A percentile compares a stretch with the other conserved stretches of the same genome.
These are phyloP conservation scores for Diaporthe sp. DNA, from an alignment of 2,329 filamentous ascomycete species.

Conservation along the genomic window DNA sequence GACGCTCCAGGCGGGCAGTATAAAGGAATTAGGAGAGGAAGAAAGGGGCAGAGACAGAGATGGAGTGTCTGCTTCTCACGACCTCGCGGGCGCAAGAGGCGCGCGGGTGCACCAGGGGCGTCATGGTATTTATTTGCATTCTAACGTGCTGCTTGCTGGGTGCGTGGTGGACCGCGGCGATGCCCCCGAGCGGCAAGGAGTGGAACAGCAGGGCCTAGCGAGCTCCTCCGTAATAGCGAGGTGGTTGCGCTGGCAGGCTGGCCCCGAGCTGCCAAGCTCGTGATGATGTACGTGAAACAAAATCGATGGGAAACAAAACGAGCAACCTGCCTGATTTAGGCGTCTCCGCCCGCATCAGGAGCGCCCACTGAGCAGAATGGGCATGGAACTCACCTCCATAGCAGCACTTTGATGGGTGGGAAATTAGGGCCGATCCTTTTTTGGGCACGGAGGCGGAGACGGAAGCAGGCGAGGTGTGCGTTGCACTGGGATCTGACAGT, in stretches of 20 bases:
- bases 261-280: constrained; percentile 21
- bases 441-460: constrained; percentile 17
- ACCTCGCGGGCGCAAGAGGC: not conserved
- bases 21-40: not conserved
- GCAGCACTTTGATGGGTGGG: constrained; percentile 23
- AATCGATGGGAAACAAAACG: constrained; percentile 19
- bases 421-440: constrained; percentile 17
- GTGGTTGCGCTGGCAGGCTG: not conserved
- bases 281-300: constrained; percentile 27
- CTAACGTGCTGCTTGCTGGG: not conserved
- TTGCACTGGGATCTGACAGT: constrained; percentile 1
- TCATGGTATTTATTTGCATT: constrained; percentile 13
- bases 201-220: constrained; percentile 20
- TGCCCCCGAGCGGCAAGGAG: constrained; percentile 11
- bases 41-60: not conserved
- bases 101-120: constrained; percentile 5
- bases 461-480: constrained; percentile 8
- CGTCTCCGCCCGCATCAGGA: constrained; percentile 5
- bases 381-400: constrained; percentile 8
- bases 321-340: constrained; percentile 22
- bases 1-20: constrained; percentile 26
- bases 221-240: constrained; percentile 28
- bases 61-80: not conserved
- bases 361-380: constrained; percentile 9
- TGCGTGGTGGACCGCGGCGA: constrained; percentile 8